These are phyloP conservation scores for Daldinia loculata DNA, from an alignment of 495 filamentous ascomycete species.

Conservation along the genomic window DNA sequence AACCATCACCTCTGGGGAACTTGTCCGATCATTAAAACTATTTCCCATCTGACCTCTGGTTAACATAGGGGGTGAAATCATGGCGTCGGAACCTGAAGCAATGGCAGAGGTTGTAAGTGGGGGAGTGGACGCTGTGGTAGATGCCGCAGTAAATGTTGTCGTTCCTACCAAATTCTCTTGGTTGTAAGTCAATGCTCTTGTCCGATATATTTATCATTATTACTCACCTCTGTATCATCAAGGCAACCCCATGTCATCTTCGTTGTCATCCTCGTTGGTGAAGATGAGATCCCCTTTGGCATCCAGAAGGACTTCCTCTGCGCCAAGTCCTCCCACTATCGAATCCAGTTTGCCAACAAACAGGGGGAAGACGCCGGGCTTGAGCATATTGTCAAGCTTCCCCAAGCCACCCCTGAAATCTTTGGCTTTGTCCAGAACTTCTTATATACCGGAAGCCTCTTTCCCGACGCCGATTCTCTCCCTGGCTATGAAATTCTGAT, in stretches of 20 bases:
- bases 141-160: neutral
- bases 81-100: slow-evolving; percentile 21
- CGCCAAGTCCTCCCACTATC: slow-evolving; percentile 58
- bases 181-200: slow-evolving; percentile 36
- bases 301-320: slow-evolving; percentile 65
- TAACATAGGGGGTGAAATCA: slow-evolving; percentile 3
- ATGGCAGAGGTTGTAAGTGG: neutral
- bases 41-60: slow-evolving; percentile 15
- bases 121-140: neutral
- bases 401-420: slow-evolving; percentile 53
- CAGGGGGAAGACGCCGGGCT: slow-evolving; percentile 33
- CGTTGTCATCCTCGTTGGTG: slow-evolving; percentile 60
- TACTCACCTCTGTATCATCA: neutral
- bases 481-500: slow-evolving; percentile 61
- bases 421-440: slow-evolving; percentile 63
- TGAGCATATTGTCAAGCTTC: slow-evolving; percentile 58
- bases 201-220: slow-evolving; percentile 1
- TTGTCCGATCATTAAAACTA: neutral
- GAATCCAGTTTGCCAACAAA: slow-evolving; percentile 51
- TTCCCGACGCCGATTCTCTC: slow-evolving; percentile 47
- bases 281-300: slow-evolving; percentile 58
- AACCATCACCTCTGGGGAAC: neutral
- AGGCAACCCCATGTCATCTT: slow-evolving; percentile 64
- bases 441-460: slow-evolving; percentile 59
- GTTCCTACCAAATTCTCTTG: slow-evolving; percentile 36